Base-by-base conservation (phyloP, 306 rosid genomes). In the Glycine latifolia region DNA sequence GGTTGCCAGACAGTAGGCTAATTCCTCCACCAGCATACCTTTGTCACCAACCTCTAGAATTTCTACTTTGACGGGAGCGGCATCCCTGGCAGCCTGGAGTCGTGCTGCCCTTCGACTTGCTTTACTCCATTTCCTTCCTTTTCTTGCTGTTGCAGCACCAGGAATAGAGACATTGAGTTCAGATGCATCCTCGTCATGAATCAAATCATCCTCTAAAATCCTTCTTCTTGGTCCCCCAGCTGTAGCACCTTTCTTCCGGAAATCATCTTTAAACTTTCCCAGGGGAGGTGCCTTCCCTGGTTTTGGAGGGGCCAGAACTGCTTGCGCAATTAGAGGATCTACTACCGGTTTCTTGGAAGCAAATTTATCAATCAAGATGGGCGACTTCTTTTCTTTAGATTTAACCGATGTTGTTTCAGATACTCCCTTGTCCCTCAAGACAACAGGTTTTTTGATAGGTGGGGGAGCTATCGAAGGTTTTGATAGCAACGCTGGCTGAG, bases 91-190 rank as follows among this genome's bases (percentile, higher is more conserved):
- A 86, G 99, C 99, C 83, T 91, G 97, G 72, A 95, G 91, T 78
- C 97, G 87, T n/a, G 93, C 97, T 4, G 99, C 99, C 89, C 83
- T 95, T 85, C 99, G 89, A 76, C 97, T 91, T 53, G 99, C 99
- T 91, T 95, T 95, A 80, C 91, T 95, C 99, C 98, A 93, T 85
- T 92, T 95, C 87, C 98, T 88, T 79, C 99, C 99, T 90, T 93
- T 95, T 84, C 99, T 89, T 69, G 87, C 76, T 58, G 90, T 89
- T 69, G 86, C 73, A 59, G 90, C 85, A 49, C 97, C 92, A 66
- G 91, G 89, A 82, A 93, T 91, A 58, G 95, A 88, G 72, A 92
- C 95, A 82, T 84, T 82, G 55, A 91, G 91, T 78, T 90, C 94
- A 5, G 91, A 91, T 1, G 94, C 63, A 12, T 90, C 97, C 67